Base-by-base conservation (phyloP, 768 basidiomycete species). In the Pulveroboletus sp. region DNA sequence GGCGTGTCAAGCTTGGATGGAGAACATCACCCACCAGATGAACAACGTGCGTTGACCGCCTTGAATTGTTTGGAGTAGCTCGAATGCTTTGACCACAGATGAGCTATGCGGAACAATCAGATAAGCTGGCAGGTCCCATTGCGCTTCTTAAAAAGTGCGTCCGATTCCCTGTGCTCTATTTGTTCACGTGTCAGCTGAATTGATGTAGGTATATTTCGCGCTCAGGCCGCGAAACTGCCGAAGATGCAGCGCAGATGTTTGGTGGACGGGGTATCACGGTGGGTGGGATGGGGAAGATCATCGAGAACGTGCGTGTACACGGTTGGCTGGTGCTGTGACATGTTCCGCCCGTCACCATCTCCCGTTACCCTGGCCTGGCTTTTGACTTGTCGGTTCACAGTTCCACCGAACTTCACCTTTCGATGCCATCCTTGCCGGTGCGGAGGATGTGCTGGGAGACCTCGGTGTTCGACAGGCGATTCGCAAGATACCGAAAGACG, bases 11-110 rank as follows among this genome's bases (percentile, higher is more conserved):
- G 83, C 83, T 43, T 96, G 92, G 92, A 78, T 93, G 10, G 94
- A 98, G 73, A 79, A 75, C 18, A 74, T 96, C 47, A 96, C 93
- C 3, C 82, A 86, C 64, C 93, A 96, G 66, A 94, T 95, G 92
- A 90, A 86, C 64, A 83, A 91, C 61, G 88, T 89, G 47, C 31
- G 76, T 66, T 21, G 36, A 17, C 28, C 47, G 28, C 11, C 28
- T 39, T 39, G 27, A 14, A 2, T 37, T 28, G 28, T 3, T 24
- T 31, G 17, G 30, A 27, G n/a, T 11, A 13, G 1, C 1, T 40
- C n/a, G 32, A 28, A 52, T 15, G 13, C 17, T 36, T 43, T 41
- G 39, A 40, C 6, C 28, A 11, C 66, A 94, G 84, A 94, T 94
- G 93, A 78, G 75, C 42, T 94, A 94, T 61, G 75, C 75, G 45